These are phyloP conservation scores for Rhinocladiella similis DNA, from an alignment of 2,329 filamentous ascomycete genomes.

Conservation along the genomic window DNA sequence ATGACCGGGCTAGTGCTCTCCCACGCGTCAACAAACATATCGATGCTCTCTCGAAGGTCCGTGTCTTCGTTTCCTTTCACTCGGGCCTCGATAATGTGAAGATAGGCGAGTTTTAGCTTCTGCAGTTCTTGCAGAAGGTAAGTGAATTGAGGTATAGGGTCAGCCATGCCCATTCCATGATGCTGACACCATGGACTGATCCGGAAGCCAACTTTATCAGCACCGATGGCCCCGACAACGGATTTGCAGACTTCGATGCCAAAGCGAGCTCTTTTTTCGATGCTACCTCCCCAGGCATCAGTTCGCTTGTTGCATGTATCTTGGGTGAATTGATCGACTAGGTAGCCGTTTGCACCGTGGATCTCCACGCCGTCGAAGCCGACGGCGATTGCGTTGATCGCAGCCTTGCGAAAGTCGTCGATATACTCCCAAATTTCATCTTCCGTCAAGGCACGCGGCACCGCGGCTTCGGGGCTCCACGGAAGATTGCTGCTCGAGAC, in stretches of 20 bases:
- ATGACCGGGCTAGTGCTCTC: conserved; percentile 48
- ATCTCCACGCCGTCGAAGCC: conserved; percentile 58
- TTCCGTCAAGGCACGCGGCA: conserved; percentile 36
- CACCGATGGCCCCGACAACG: conserved; percentile 30
- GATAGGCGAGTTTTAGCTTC: conserved; percentile 57
- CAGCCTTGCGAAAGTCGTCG: conserved; percentile 42
- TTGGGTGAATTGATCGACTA: conserved; percentile 55
- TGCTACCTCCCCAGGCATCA: conserved; percentile 52
- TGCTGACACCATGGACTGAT: conserved; percentile 53
- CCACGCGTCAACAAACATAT: conserved; percentile 38
- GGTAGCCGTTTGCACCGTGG: conserved; percentile 51
- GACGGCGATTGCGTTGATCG: conserved; percentile 53
- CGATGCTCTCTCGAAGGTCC: conserved; percentile 1
- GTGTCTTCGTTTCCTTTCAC: conserved; percentile 4
- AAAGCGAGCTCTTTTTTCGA: conserved; percentile 56
- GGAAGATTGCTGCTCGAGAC: conserved; percentile 12
- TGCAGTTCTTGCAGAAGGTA: conserved; percentile 57
- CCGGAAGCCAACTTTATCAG: conserved; percentile 48
- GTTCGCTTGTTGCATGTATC: conserved; percentile 52
- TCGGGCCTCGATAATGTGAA: conserved; percentile 58
- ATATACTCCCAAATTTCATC: conserved; percentile 41
- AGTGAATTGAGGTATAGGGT: conserved; percentile 59
- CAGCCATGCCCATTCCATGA: conserved; percentile 56
- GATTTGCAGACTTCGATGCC: conserved; percentile 47
- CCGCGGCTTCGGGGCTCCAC: conserved; percentile 6